Evolutionary conservation across 2,329 filamentous ascomycete genomes (phyloP).

Genomic region (Neonectria ditissima): DNA sequence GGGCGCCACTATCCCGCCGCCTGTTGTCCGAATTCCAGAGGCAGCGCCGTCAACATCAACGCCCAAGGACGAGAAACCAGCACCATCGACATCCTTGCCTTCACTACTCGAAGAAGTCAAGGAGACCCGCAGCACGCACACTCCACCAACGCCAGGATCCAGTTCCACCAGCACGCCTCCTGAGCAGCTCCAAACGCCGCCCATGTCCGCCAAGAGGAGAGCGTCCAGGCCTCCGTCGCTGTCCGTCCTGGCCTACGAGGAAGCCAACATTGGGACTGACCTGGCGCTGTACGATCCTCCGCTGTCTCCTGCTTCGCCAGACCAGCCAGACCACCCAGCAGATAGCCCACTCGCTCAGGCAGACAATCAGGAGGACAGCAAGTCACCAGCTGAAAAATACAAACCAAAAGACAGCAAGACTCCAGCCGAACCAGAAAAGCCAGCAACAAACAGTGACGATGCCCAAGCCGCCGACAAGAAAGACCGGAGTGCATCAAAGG

Average conservation of each 20-base stretch:
- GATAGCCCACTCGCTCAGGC: background rate
- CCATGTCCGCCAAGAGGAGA: background rate
- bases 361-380: no score
- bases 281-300: background rate
- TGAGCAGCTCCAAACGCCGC: background rate
- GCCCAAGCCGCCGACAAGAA: background rate
- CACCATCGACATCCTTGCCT: background rate
- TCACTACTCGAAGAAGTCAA: background rate
- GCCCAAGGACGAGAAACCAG: constrained; percentile 3
- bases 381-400: background rate
- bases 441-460: background rate
- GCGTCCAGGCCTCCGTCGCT: constrained; percentile 16
- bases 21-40: background rate
- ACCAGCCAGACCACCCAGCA: background rate
- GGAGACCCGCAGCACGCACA: background rate
- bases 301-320: background rate
- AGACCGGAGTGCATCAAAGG: background rate
- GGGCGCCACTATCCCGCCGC: constrained; percentile 28
- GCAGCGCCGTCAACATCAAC: background rate
- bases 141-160: background rate
- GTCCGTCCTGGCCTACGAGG: constrained; percentile 10
- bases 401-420: background rate
- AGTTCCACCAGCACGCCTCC: background rate
- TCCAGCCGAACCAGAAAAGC: background rate
- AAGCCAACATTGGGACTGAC: constrained; percentile 18